Base-by-base conservation (phyloP, 2,329 filamentous ascomycete species). In the Penicillium sp. region DNA sequence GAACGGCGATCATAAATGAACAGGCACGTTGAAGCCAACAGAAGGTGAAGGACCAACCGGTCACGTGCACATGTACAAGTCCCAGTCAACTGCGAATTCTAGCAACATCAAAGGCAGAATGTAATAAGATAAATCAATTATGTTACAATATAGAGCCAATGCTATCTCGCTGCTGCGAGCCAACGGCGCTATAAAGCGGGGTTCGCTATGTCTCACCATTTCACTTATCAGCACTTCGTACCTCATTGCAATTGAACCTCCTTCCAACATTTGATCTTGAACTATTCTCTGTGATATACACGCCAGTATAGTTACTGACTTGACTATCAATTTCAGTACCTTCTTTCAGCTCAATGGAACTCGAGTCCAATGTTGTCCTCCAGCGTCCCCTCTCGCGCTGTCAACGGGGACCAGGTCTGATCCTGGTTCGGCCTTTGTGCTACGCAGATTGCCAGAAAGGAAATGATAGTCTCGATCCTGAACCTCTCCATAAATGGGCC, bases 401-500 rank as follows among this genome's bases (percentile, higher is more conserved):
- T 40, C 74, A 74, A 6, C 60, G 59, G 29, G 76, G 77, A 0
- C 76, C 76, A 0, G 75, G 74, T 0, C 55, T 79, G 1, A 60
- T 79, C 6, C 54, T 78, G 10, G 52, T 78, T 3, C 56, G 72
- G 1, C 67, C 74, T 6, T 52, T 60, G 31, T 57, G 36, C 27
- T 50, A 54, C 65, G 35, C 53, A 40, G 40, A 57, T 59, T 51
- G 51, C 6, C 55, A 59, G 28, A 43, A 57, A 32, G 64, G 60
- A 27, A 69, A 70, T 23, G 63, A 64, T 39, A 69, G 67, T 36
- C 60, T 73, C 1, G 74, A 77, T 44, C 82, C 83, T 0, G 72
- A 76, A 7, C 78, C 80, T 0, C 57, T 79, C 11, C 61, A 78
- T 50, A 87, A 87, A 65, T 87, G 84, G 84, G 83, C 82, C 0